Conservation (phyloP, 179 eudicot species). For the Spergularia azorica region DNA sequence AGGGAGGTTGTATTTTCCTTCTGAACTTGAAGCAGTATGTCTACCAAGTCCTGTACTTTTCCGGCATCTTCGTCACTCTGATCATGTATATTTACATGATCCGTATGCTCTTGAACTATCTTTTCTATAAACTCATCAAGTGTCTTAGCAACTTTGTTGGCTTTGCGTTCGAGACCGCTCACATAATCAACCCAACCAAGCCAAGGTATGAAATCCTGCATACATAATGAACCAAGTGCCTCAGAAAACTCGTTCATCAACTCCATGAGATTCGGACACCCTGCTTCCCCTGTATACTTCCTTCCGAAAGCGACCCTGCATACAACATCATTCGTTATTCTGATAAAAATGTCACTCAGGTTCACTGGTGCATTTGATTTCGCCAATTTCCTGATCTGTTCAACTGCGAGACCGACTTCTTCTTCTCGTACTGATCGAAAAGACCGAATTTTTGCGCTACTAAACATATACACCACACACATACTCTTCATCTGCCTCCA, state of each 20-base stretch:
- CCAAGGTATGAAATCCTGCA: conserved; percentile 54
- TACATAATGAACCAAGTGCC: conserved; percentile 32
- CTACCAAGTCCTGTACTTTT: conserved; percentile 27
- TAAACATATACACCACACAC: conserved; percentile 19
- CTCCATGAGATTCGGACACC: conserved; percentile 12
- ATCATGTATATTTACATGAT: neutral
- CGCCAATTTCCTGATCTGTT: conserved; percentile 4
- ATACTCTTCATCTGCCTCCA: conserved; percentile 35
- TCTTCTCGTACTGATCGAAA: conserved; percentile 24
- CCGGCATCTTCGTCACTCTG: neutral
- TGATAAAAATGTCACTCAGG: conserved; percentile 17
- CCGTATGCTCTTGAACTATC: conserved; percentile 38
- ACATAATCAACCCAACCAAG: conserved; percentile 49
- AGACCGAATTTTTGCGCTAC: conserved; percentile 18
- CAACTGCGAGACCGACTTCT: conserved; percentile 25
- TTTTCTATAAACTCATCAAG: conserved; percentile 42
- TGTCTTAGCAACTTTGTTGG: conserved; percentile 27
- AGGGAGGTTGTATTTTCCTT: neutral
- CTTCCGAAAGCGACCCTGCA: conserved; percentile 51
- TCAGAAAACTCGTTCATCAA: conserved; percentile 26
- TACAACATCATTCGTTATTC: conserved; percentile 26
- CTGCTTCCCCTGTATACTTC: conserved; percentile 32
- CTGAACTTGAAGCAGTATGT: conserved; percentile 27
- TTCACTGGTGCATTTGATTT: neutral
- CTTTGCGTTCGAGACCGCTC: conserved; percentile 38